These are phyloP conservation scores for Clitopilus passeckerianus DNA, from an alignment of 768 basidiomycete species.

Conservation along the genomic window DNA sequence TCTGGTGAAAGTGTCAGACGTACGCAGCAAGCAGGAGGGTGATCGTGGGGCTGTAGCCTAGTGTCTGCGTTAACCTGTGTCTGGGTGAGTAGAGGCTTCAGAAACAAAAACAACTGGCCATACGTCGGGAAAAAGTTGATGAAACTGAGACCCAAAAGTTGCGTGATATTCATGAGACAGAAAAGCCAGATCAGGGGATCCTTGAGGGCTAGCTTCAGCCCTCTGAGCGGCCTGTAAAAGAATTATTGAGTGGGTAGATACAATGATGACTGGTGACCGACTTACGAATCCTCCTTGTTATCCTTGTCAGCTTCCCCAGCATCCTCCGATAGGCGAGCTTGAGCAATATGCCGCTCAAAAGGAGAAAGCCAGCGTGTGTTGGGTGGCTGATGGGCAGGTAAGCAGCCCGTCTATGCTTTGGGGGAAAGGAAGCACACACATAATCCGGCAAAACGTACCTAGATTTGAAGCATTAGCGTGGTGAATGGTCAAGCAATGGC, in stretches of 20 bases:
- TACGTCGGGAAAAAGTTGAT: slow-evolving; percentile 57
- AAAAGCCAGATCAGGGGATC: slow-evolving; percentile 54
- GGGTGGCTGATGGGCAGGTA: slow-evolving; percentile 34
- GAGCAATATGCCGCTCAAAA: slow-evolving; percentile 51
- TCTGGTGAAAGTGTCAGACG: slow-evolving; percentile 8
- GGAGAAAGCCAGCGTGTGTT: slow-evolving; percentile 58
- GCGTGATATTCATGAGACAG: slow-evolving; percentile 43
- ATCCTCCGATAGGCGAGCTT: slow-evolving; percentile 63
- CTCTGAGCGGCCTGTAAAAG: slow-evolving; percentile 35
- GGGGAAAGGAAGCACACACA: slow-evolving; percentile 25
- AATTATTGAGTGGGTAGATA: not conserved
- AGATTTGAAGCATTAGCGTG: not conserved
- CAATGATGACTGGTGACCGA: slow-evolving; percentile 2
- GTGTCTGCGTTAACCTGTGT: slow-evolving; percentile 47
- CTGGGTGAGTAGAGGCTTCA: not conserved
- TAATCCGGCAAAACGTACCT: slow-evolving; percentile 60
- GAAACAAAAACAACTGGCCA: slow-evolving; percentile 1
- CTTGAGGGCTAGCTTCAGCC: slow-evolving; percentile 50
- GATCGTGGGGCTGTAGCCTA: slow-evolving; percentile 49
- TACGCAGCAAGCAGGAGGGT: slow-evolving; percentile 60
- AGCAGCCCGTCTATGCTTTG: not conserved
- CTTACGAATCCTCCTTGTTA: slow-evolving; percentile 52
- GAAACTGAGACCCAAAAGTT: slow-evolving; percentile 53
- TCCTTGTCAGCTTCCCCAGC: slow-evolving; percentile 65
- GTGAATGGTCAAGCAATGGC: not conserved